Evolutionary conservation across 371 early-diverging fungal species (phyloP).

Genomic region (Nematocida sp.): DNA sequence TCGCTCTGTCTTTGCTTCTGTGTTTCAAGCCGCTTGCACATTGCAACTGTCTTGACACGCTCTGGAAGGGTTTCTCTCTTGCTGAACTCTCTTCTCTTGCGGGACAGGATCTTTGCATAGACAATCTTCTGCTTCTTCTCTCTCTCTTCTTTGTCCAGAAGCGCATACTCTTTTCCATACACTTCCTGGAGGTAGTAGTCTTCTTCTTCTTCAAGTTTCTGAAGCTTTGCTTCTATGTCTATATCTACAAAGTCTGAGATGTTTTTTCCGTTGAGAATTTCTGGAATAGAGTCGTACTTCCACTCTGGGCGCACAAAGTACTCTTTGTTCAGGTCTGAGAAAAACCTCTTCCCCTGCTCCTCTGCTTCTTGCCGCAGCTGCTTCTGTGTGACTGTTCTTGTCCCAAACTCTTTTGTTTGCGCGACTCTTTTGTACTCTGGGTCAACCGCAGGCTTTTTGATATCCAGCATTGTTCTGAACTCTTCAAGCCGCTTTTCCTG

Average conservation of each 20-base stretch:
- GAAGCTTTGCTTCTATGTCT: constrained; percentile 73
- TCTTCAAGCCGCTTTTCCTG: constrained; percentile 69
- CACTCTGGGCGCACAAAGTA: constrained; percentile 68
- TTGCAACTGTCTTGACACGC: constrained; percentile 34
- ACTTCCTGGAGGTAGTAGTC: constrained; percentile 66
- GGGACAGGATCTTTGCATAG: constrained; percentile 44
- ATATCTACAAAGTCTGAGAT: constrained; percentile 95
- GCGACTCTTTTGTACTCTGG: constrained; percentile 83
- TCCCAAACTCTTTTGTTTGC: constrained; percentile 74
- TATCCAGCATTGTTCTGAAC: constrained; percentile 58
- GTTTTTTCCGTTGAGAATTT: constrained; percentile 98
- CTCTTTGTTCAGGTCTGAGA: constrained; percentile 30
- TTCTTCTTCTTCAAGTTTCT: constrained; percentile 87
- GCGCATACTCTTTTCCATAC: constrained; percentile 55
- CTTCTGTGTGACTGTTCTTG: constrained; percentile 73
- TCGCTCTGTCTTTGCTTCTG: background rate
- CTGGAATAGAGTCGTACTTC: constrained; percentile 95
- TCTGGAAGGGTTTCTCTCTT: constrained; percentile 29
- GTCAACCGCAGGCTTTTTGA: constrained; percentile 72
- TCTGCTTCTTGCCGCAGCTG: constrained; percentile 34
- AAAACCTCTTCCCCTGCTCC: constrained; percentile 34
- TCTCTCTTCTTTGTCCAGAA: constrained; percentile 53
- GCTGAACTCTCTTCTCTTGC: constrained; percentile 35
- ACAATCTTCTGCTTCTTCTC: constrained; percentile 53
- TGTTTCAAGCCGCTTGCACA: constrained; percentile 32